Evolutionary conservation across 2,329 filamentous ascomycete genomes (phyloP).

Genomic region (Claviceps arundinis): DNA sequence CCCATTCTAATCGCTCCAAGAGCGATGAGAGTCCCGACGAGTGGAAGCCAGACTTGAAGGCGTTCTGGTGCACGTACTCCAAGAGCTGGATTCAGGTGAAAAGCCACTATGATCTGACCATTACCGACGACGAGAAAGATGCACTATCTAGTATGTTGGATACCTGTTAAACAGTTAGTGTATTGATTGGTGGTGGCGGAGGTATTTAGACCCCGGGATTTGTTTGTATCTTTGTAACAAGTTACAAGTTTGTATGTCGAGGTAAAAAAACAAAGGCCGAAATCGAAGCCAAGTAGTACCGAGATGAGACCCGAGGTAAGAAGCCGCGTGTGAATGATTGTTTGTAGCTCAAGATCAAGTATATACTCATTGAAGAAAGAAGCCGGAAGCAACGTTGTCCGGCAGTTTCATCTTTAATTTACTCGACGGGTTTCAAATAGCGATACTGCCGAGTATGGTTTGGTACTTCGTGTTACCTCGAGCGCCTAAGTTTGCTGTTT

Average conservation of each 20-base stretch:
- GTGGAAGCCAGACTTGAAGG: conserved; percentile 60
- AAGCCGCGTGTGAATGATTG: not conserved
- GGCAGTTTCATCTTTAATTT: not conserved
- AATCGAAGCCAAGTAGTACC: too few relatives aligned
- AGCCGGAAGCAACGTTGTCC: too few relatives aligned
- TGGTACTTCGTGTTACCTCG: not conserved
- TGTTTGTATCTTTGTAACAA: too few relatives aligned
- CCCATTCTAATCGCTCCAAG: conserved; percentile 61
- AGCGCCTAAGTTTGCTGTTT: conserved; percentile 1
- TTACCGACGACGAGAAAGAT: conserved; percentile 60
- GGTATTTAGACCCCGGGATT: too few relatives aligned
- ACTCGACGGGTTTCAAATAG: not conserved
- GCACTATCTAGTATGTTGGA: conserved; percentile 38
- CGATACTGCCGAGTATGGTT: not conserved
- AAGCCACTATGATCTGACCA: conserved; percentile 52
- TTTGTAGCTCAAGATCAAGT: too few relatives aligned
- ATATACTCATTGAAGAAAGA: too few relatives aligned
- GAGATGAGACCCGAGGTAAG: too few relatives aligned
- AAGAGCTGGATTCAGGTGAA: conserved; percentile 69
- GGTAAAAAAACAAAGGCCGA: too few relatives aligned
- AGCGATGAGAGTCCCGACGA: conserved; percentile 59
- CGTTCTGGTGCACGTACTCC: conserved; percentile 68
- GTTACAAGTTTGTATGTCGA: too few relatives aligned
- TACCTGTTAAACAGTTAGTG: conserved; percentile 18
- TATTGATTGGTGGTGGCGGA: too few relatives aligned